Conservation (phyloP, 352 stramenopile species). For the Globisporangium nodosum region DNA sequence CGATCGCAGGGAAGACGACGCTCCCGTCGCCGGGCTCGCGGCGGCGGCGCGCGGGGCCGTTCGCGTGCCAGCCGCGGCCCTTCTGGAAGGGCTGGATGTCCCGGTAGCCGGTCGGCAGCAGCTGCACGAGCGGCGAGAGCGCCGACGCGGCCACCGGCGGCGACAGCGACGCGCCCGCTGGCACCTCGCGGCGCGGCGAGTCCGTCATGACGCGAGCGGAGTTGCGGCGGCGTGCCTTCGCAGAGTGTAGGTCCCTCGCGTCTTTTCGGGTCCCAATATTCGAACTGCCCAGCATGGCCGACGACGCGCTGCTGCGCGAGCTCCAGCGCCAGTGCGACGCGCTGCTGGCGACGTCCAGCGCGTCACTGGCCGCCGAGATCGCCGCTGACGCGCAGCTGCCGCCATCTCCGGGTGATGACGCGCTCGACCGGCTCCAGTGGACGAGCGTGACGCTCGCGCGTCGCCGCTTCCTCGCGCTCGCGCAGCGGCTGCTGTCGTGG, state of each 20-base stretch:
- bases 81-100: conserved; percentile 69
- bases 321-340: conserved; percentile 2
- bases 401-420: neutral
- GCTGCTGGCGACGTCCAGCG: neutral
- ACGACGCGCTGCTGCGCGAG: neutral
- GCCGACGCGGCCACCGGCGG: conserved; percentile 3
- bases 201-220: conserved; percentile 5
- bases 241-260: neutral
- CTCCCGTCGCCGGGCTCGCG: conserved; percentile 17
- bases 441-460: neutral
- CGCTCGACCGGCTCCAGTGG: neutral
- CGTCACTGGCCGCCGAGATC: neutral
- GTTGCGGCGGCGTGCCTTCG: neutral
- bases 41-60: conserved; percentile 24
- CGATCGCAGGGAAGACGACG: conserved; percentile 46
- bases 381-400: neutral
- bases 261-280: neutral
- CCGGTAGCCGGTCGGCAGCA: conserved; percentile 56
- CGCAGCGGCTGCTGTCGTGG: neutral
- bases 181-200: conserved; percentile 6
- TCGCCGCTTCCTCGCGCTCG: neutral
- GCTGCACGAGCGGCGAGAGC: conserved; percentile 53
- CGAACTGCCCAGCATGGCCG: neutral
- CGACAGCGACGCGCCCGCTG: neutral
- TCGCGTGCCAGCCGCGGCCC: conserved; percentile 59